A percentile compares a stretch with the other conserved stretches of the same genome.
These are phyloP conservation scores for Sequoiadendron giganteum DNA, from an alignment of 75 land plant species.

Conservation along the genomic window DNA sequence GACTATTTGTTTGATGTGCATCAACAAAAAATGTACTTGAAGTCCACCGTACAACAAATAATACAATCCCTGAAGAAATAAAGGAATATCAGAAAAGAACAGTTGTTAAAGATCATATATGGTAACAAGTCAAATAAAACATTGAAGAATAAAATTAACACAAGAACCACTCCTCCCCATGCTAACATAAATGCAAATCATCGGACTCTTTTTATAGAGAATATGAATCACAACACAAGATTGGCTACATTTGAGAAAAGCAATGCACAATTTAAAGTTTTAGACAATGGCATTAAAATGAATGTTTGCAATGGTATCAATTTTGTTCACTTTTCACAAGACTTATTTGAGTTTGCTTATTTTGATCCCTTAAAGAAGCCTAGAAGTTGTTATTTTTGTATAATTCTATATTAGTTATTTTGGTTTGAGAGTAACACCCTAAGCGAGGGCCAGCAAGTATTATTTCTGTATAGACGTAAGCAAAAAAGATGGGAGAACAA, in stretches of 20 bases:
- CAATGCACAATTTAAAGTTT: not conserved
- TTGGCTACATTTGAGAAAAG: not conserved
- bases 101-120: not conserved
- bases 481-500: not conserved
- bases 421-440: not conserved
- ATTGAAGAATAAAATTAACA: not conserved
- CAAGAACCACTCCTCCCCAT: not conserved
- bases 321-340: not conserved
- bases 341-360: not conserved
- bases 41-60: constrained; percentile 94
- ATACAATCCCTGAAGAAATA: constrained; percentile 66
- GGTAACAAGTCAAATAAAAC: not conserved
- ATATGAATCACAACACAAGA: not conserved
- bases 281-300: not conserved
- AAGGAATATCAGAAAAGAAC: not conserved
- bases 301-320: not conserved
- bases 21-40: constrained; percentile 63
- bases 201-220: not conserved
- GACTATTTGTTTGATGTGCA: constrained; percentile 45
- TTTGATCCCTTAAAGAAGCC: not conserved
- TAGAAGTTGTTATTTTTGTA: not conserved
- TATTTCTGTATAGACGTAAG: not conserved
- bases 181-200: not conserved
- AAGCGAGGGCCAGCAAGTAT: not conserved
- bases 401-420: not conserved